These are phyloP conservation scores for Penicillium sp. DNA, from an alignment of 2,329 filamentous ascomycete species.

Conservation along the genomic window DNA sequence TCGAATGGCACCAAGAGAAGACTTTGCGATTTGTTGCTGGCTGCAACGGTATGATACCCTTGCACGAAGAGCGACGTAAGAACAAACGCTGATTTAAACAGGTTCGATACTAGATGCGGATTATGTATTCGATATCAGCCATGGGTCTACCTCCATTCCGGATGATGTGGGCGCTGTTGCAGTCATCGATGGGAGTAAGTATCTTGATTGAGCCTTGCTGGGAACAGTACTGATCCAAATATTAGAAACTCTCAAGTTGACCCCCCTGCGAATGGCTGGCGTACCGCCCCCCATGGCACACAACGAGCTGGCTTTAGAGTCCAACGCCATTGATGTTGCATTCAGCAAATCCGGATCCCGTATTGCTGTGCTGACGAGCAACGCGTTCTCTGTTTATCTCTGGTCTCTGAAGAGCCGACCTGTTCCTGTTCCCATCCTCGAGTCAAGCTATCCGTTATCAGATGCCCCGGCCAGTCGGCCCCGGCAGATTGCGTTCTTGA, in stretches of 20 bases:
- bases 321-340: constrained; percentile 69
- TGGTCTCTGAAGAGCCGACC: constrained; percentile 58
- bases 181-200: constrained; percentile 74
- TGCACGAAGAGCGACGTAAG: not conserved
- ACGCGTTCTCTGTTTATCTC: constrained; percentile 65
- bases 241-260: constrained; percentile 68
- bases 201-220: not conserved
- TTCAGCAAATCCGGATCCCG: constrained; percentile 63
- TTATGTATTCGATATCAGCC: constrained; percentile 64
- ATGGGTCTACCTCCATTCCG: constrained; percentile 67
- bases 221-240: constrained; percentile 21
- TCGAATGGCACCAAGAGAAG: constrained; percentile 81
- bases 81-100: constrained; percentile 14
- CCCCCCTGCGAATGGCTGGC: constrained; percentile 77
- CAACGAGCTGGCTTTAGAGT: constrained; percentile 64
- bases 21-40: constrained; percentile 64
- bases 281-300: constrained; percentile 91
- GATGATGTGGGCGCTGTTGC: constrained; percentile 75
- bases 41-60: constrained; percentile 43
- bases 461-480: constrained; percentile 30
- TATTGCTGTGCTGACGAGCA: constrained; percentile 69
- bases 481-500: constrained; percentile 49
- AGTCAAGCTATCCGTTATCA: constrained; percentile 38
- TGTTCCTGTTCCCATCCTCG: constrained; percentile 37
- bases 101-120: constrained; percentile 60